These are phyloP conservation scores for Trichoderma asperellum DNA, from an alignment of 2,329 filamentous ascomycete species.

Conservation along the genomic window DNA sequence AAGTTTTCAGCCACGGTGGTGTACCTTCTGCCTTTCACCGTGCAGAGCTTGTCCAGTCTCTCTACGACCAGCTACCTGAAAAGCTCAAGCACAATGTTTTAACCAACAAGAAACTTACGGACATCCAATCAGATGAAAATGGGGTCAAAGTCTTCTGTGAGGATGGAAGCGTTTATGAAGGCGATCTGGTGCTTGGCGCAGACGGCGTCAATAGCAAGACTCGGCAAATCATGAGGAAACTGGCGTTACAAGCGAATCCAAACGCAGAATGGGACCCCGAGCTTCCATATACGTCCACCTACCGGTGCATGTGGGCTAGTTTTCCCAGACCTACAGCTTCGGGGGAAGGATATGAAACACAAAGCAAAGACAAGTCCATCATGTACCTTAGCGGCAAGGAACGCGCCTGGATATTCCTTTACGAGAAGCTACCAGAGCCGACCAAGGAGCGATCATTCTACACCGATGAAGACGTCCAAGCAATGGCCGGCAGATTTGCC, in stretches of 20 bases:
- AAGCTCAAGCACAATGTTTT: slow-evolving; percentile 37
- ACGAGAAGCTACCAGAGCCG: slow-evolving; percentile 38
- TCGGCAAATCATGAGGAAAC: slow-evolving; percentile 41
- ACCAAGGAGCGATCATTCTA: slow-evolving; percentile 37
- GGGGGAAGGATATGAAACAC: slow-evolving; percentile 40
- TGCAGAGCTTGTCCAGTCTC: slow-evolving; percentile 40
- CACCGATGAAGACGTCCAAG: slow-evolving; percentile 36
- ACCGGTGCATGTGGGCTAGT: slow-evolving; percentile 43
- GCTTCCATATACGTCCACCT: slow-evolving; percentile 40
- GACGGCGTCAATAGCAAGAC: slow-evolving; percentile 49
- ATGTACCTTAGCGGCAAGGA: slow-evolving; percentile 40
- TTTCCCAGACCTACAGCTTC: slow-evolving; percentile 34
- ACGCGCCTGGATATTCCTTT: slow-evolving; percentile 41
- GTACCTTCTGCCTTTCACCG: slow-evolving; percentile 41
- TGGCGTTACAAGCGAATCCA: slow-evolving; percentile 34
- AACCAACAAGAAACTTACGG: slow-evolving; percentile 35
- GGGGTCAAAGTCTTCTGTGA: slow-evolving; percentile 39
- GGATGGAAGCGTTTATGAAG: slow-evolving; percentile 41
- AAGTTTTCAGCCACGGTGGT: slow-evolving; percentile 36
- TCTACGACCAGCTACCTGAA: slow-evolving; percentile 40
- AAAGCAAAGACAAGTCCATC: slow-evolving; percentile 35
- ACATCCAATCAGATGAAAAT: slow-evolving; percentile 32
- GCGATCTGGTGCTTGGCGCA: slow-evolving; percentile 47
- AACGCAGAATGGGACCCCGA: slow-evolving; percentile 34
- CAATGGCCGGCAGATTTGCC: slow-evolving; percentile 35